Evolutionary conservation across 208 protist genomes (phyloP).

Genomic region (Wallacemonas sp.): DNA sequence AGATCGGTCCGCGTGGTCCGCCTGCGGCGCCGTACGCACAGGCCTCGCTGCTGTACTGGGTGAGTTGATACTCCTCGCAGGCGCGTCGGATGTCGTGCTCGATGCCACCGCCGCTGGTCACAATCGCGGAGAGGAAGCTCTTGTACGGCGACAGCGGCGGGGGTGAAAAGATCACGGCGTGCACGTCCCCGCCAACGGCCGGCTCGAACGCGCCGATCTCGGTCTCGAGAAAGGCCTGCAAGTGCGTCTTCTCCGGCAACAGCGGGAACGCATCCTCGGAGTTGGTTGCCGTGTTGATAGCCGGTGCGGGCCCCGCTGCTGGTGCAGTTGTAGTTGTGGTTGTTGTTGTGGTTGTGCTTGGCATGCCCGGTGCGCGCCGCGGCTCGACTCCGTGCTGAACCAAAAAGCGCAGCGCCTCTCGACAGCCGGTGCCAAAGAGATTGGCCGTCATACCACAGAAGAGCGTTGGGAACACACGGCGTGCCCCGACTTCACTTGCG

Average conservation of each 20-base stretch:
- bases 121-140: slow-evolving; percentile 59
- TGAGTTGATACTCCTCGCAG: slow-evolving; percentile 53
- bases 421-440: slow-evolving; percentile 80
- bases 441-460: slow-evolving; percentile 82
- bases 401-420: slow-evolving; percentile 80
- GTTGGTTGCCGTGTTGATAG: background rate
- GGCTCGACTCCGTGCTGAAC: slow-evolving; percentile 62
- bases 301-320: background rate
- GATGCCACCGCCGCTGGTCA: slow-evolving; percentile 84
- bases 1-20: background rate
- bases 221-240: background rate
- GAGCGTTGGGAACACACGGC: slow-evolving; percentile 54
- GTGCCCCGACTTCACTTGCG: background rate
- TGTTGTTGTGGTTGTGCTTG: background rate
- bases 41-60: slow-evolving; percentile 44
- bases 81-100: slow-evolving; percentile 88
- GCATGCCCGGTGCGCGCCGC: slow-evolving; percentile 17
- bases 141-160: slow-evolving; percentile 14
- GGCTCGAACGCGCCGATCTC: slow-evolving; percentile 13
- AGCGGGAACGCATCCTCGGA: background rate
- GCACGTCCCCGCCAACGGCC: slow-evolving; percentile 9
- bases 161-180: background rate
- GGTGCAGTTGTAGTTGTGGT: background rate
- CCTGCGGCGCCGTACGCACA: background rate
- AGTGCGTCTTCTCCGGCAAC: background rate